Percentiles rank a stretch among this genome's conserved stretches.
Conservation (phyloP, 2,329 filamentous ascomycete species). For the Aspergillus chevalieri region DNA sequence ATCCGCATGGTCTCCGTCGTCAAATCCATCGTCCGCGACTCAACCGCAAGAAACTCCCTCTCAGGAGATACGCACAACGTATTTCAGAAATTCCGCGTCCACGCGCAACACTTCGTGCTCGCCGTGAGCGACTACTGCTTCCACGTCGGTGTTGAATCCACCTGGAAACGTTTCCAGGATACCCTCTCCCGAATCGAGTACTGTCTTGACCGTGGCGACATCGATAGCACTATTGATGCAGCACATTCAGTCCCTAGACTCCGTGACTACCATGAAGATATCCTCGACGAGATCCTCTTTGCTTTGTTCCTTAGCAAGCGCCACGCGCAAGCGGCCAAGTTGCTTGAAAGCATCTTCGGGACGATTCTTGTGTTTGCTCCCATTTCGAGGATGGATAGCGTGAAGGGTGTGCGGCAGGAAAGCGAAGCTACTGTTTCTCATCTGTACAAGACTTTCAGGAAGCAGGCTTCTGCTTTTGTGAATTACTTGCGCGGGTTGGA, state of each 20-base stretch:
- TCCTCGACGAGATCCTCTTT: constrained; percentile 69
- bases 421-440: constrained; percentile 37
- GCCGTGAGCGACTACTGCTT: constrained; percentile 72
- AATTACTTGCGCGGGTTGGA: constrained; percentile 62
- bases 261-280: constrained; percentile 63
- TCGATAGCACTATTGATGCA: constrained; percentile 41
- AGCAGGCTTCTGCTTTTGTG: constrained; percentile 68
- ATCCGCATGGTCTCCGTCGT: constrained; percentile 73
- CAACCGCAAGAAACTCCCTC: constrained; percentile 33
- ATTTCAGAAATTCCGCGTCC: constrained; percentile 60
- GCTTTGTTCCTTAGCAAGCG: constrained; percentile 67
- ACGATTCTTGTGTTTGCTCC: constrained; percentile 64
- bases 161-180: constrained; percentile 65
- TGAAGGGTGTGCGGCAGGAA: constrained; percentile 36
- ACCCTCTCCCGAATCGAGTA: constrained; percentile 60
- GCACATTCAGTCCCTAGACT: constrained; percentile 61
- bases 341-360: constrained; percentile 71
- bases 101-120: constrained; percentile 73
- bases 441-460: constrained; percentile 61
- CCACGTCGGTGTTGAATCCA: constrained; percentile 65
- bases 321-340: constrained; percentile 64
- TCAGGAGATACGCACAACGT: constrained; percentile 34
- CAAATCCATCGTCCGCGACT: constrained; percentile 57
- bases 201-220: constrained; percentile 46
- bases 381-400: constrained; percentile 28